Evolutionary conservation across 768 basidiomycete species (phyloP), one percentile per base, ranked within the genome.

Genomic region (Dioszegia crocea): DNA sequence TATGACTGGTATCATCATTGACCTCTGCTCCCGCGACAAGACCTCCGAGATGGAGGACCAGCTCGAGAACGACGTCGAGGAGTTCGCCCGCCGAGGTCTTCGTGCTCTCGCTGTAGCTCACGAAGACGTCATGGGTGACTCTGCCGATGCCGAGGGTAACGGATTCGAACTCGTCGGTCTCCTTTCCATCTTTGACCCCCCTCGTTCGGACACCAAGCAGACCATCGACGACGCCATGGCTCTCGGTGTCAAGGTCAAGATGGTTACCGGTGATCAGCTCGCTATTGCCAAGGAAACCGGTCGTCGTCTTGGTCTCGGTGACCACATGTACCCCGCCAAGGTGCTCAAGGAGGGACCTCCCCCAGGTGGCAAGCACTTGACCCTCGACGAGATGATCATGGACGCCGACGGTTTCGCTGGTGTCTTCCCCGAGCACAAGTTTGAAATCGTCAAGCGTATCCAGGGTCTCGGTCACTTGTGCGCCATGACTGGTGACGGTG

Each of bases 251-350:
- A 88, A 87, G 77, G 93, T 98, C 78, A 98, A 98, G 87, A 98
- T 98, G 94, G 94, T 97, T 61, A 98, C 94, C n/a, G 94, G 94
- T 82, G 94, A 98, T 78, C 94, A 98, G 82, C 90, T 98, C 75
- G 94, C 94, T 65, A 98, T 98, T 69, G 94, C 94, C 36, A 98
- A 98, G 84, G 94, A 98, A 79, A 97, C 94, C 62, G 94, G 94
- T 60, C 89, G 94, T 78, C 89, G 94, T 81, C 89, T 98, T 48
- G 93, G 94, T 68, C 82, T 98, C 61, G 94, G 94, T 76, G 94
- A 97, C 79, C 93, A 97, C 83, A 98, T 98, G 94, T 97, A 96
- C 82, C 87, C 94, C 41, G 89, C 93, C 56, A 96, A 91, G 83
- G 94, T 97, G n/a, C 84, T 98, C 76, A 94, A 96, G 84, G 90